These are phyloP conservation scores for Aspergillaceae sp. DNA, from an alignment of 2,329 filamentous ascomycete genomes.

Conservation along the genomic window DNA sequence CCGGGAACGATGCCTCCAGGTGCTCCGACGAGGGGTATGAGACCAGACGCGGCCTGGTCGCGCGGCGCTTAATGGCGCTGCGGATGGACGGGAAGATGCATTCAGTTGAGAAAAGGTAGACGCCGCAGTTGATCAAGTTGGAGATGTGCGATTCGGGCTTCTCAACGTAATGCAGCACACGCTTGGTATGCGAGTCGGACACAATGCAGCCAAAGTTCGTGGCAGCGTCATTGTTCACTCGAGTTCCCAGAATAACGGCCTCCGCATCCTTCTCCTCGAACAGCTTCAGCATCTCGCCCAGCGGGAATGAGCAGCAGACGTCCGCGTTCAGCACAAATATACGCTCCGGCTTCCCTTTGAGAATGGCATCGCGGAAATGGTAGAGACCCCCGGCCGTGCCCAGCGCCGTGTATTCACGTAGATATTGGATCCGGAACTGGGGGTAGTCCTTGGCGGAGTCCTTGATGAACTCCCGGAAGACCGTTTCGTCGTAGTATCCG, in stretches of 20 bases:
- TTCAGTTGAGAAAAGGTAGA: conserved; percentile 93
- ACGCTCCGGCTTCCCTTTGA: conserved; percentile 88
- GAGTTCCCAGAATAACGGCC: conserved; percentile 88
- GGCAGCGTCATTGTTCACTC: conserved; percentile 82
- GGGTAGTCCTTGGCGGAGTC: conserved; percentile 77
- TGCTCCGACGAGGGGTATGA: conserved; percentile 97
- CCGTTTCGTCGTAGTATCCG: conserved; percentile 94
- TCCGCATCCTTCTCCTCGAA: conserved; percentile 94
- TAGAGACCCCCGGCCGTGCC: conserved; percentile 95
- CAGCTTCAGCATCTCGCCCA: conserved; percentile 89
- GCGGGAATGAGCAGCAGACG: conserved; percentile 96
- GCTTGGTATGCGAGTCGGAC: conserved; percentile 83
- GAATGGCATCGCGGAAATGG: conserved; percentile 97
- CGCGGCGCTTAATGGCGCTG: conserved; percentile 88
- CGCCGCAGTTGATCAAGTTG: conserved; percentile 97
- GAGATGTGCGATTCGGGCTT: conserved; percentile 97
- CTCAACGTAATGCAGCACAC: conserved; percentile 97
- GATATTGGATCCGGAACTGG: conserved; percentile 82
- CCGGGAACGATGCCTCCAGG: conserved; percentile 61
- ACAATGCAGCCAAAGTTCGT: conserved; percentile 98
- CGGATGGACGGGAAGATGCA: conserved; percentile 94
- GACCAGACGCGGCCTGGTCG: conserved; percentile 78
- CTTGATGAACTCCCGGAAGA: conserved; percentile 98
- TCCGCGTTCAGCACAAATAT: conserved; percentile 98
- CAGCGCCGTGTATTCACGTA: conserved; percentile 92